Percentiles rank a stretch among this genome's conserved stretches.
These are phyloP conservation scores for Solanum sejunctum DNA, from an alignment of 257 asterid genomes.

Conservation along the genomic window DNA sequence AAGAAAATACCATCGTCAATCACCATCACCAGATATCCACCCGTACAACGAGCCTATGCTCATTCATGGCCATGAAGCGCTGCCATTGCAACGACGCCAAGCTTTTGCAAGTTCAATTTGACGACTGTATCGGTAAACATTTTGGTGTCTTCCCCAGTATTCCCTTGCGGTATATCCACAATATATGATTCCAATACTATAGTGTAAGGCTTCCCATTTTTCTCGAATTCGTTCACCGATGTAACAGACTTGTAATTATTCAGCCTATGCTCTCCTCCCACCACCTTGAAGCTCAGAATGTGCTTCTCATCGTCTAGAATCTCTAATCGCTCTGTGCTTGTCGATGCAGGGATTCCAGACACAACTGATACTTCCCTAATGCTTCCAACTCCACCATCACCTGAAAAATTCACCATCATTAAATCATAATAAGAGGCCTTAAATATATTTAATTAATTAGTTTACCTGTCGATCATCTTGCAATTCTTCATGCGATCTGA, in stretches of 20 bases:
- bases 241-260: slow-evolving; percentile 73
- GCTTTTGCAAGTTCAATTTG: slow-evolving; percentile 74
- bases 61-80: slow-evolving; percentile 27
- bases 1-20: background rate
- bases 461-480: slow-evolving; percentile 11
- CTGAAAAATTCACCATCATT: background rate
- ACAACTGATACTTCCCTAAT: slow-evolving; percentile 78
- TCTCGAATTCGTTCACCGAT: slow-evolving; percentile 47
- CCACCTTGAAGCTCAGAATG: slow-evolving; percentile 64
- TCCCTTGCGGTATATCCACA: slow-evolving; percentile 84
- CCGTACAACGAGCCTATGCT: background rate
- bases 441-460: background rate
- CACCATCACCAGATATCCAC: background rate
- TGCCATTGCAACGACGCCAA: slow-evolving; percentile 54
- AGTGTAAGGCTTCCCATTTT: slow-evolving; percentile 26
- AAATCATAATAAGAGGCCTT: background rate
- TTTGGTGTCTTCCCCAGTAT: slow-evolving; percentile 72
- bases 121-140: slow-evolving; percentile 89
- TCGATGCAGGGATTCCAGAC: slow-evolving; percentile 85
- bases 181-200: slow-evolving; percentile 71
- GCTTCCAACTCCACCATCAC: slow-evolving; percentile 83
- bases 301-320: slow-evolving; percentile 61
- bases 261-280: slow-evolving; percentile 86
- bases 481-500: slow-evolving; percentile 52
- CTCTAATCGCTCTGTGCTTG: slow-evolving; percentile 83